Evolutionary conservation across 73 alveolate species (phyloP), one percentile per base, ranked within the genome.

Genomic region (Urostyla sp.): DNA sequence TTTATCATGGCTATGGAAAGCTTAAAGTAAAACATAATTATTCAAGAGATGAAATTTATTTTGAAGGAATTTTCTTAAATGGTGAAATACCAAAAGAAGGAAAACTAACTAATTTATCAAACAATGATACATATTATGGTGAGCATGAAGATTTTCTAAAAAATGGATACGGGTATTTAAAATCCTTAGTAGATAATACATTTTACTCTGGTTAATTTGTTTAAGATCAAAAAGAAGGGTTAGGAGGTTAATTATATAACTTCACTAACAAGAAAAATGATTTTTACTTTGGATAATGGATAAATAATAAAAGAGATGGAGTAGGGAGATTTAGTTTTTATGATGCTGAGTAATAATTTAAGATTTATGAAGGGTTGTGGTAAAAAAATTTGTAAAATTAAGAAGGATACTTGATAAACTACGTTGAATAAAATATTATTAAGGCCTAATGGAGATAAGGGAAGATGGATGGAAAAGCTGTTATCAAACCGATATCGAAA

Each of bases 1-100:
- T 43, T 21, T 63, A 63, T 63, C 79, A 63, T 23, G 79, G 79
- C 4, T 13, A n/a, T 21, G 79, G 79, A 63, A 60, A 43, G 40
- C 60, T 1, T 5, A 6, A 1, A 60, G 79, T 3, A 63, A 60
- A 63, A 38, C 61, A n/a, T n/a, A 60, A 63, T 63, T 57, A 60
- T 0, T 8, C 6, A 63, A 60, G 44, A 38, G 44, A 63, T 43
- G 24, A 35, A 40, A 63, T 43, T 43, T 8, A 43, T 20, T 38
- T 63, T 38, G 5, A 7, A 21, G 79, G 79, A 1, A 10, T 38
- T 20, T 63, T 63, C 26, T 21, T 18, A 4, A 28, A 63, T 27
- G 79, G 79, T 7, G 44, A 43, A 40, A 60, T 63, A 1, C 79
- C 79, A 16, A 2, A 45, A 1, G 1, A 5, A 63, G 79, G 58